phyloP scores from a whole-genome alignment of 2,329 filamentous ascomycete genomes.

The Hirsutella minnesotensis region DNA sequence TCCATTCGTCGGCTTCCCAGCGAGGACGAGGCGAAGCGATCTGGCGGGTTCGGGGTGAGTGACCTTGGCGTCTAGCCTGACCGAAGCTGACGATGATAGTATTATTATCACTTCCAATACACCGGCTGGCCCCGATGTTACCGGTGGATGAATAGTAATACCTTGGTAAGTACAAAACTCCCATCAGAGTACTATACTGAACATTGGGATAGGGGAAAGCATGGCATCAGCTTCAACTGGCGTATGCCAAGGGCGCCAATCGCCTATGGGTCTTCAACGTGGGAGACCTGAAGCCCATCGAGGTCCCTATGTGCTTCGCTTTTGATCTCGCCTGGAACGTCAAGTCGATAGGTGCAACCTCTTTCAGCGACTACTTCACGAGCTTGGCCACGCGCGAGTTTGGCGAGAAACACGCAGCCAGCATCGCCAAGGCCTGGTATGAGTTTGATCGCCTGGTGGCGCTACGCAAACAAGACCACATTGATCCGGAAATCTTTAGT shows the following conservation, averaged over 20 bases:
- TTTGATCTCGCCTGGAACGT: constrained; percentile 47
- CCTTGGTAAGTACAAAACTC: constrained; percentile 24
- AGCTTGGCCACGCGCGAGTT: constrained; percentile 40
- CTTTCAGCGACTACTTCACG: constrained; percentile 29
- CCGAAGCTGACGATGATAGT: constrained; percentile 11
- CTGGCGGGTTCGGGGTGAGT: constrained; percentile 43
- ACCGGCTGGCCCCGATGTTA: constrained; percentile 49
- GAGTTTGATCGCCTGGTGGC: constrained; percentile 37
- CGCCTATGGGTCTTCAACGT: constrained; percentile 53
- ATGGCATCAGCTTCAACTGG: constrained; percentile 42
- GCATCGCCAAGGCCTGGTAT: constrained; percentile 37
- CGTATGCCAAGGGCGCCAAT: constrained; percentile 33
- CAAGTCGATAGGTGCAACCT: constrained; percentile 25
- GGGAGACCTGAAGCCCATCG: constrained; percentile 47
- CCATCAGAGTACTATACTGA: fast-evolving
- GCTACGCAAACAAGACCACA: constrained; percentile 47
- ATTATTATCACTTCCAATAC: constrained; percentile 47
- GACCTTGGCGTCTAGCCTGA: constrained; percentile 4
- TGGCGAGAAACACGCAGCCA: constrained; percentile 27
- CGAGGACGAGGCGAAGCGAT: constrained; percentile 35
- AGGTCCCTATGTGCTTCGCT: constrained; percentile 42
- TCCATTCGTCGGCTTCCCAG: constrained; percentile 46
- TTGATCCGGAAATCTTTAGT: constrained; percentile 44
- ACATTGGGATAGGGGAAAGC: constrained; percentile 17
- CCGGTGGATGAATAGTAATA: constrained; percentile 52